Evolutionary conservation across 2,329 filamentous ascomycete genomes (phyloP).

Genomic region (Scedosporium dehoogii): DNA sequence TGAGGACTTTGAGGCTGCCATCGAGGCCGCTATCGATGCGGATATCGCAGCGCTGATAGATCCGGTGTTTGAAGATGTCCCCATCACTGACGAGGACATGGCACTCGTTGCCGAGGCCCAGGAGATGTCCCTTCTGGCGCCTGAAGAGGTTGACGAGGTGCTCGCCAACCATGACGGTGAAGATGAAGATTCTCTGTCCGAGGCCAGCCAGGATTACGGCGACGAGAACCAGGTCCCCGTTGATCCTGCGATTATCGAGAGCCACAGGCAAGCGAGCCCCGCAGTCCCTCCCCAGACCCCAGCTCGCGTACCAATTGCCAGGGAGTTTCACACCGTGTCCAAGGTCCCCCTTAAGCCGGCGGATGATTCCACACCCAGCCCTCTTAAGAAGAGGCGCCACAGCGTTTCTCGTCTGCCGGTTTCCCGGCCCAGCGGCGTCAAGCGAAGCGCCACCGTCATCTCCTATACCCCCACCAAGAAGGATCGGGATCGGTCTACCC

Average conservation of each 20-base stretch:
- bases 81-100: constrained; percentile 44
- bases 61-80: constrained; percentile 33
- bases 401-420: constrained; percentile 38
- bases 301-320: constrained; percentile 33
- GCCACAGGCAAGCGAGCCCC: constrained; percentile 10
- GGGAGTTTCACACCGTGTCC: constrained; percentile 57
- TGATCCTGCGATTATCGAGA: constrained; percentile 32
- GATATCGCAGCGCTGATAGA: constrained; percentile 19
- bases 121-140: constrained; percentile 47
- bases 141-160: constrained; percentile 26
- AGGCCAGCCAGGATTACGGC: constrained; percentile 55
- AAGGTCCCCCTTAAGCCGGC: constrained; percentile 67
- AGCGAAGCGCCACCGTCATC: constrained; percentile 40
- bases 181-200: constrained; percentile 42
- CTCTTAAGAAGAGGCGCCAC: constrained; percentile 38
- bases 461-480: constrained; percentile 44
- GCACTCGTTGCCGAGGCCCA: constrained; percentile 48
- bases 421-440: constrained; percentile 30
- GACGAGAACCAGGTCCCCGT: constrained; percentile 55
- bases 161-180: constrained; percentile 21
- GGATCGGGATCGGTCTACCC: constrained; percentile 14
- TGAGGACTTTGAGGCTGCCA: constrained; percentile 21
- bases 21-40: constrained; percentile 25
- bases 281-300: constrained; percentile 44
- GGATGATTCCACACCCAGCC: constrained; percentile 43